Evolutionary conservation across 495 filamentous ascomycete species (phyloP), one percentile per base, ranked within the genome.

Genomic region (Xylaria flabelliformis): DNA sequence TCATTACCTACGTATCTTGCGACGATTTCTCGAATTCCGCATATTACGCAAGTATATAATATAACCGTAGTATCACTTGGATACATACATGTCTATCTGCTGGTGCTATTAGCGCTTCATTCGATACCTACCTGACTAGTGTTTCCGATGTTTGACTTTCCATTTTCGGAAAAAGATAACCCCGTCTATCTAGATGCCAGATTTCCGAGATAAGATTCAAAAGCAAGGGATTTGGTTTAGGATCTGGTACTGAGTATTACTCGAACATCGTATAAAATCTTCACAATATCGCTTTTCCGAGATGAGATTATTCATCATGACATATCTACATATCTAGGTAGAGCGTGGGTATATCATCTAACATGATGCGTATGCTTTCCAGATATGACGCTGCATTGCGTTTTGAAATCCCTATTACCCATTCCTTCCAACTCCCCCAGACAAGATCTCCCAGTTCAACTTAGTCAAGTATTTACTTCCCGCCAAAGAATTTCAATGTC

Each of bases 281-380:
- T 56, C 53, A n/a, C 29, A 24, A 53, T 67, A 42, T 51, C 32
- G 0, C 50, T 19, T 50, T 29, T 2, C 9, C 34, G 13, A 44
- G 0, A 44, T 58, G 24, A 51, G 32, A 21, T 42, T 32, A 55
- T 56, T 44, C 36, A 56, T 67, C n/a, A 26, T 55, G 41, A 41
- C 29, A 55, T 65, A 65, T 65, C 64, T 67, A 41, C 29, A 55
- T 65, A 65, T 51, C 64, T 53, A 42, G 29, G 50, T 44, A 61
- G 24, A 46, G 21, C 59, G 39, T 48, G 67, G 66, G 67, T 69
- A 69, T 69, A 69, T 69, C 66, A 69, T 69, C 67, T 69, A 69
- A 69, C 67, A 61, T 46, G 24, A 69, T 69, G 67, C 67, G 36
- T 69, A 69, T 48, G 65, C 65, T 42, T 55, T 67, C 50, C 34